These are phyloP conservation scores for Brettanomyces nanus DNA, from an alignment of 805 yeast genomes.

Conservation along the genomic window DNA sequence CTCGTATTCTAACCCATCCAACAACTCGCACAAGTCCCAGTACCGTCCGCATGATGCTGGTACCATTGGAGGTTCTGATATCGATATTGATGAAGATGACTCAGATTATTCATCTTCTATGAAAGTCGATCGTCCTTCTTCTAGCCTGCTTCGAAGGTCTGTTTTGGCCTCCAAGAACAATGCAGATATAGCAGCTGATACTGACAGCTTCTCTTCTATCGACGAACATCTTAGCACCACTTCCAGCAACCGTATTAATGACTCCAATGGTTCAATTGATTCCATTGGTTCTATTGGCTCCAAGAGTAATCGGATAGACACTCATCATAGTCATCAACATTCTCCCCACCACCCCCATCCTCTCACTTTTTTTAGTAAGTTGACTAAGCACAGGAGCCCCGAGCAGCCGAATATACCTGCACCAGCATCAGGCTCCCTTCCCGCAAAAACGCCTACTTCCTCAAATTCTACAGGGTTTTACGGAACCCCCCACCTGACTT, in stretches of 20 bases:
- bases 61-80: slow-evolving; percentile 1
- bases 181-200: background rate
- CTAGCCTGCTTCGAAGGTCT: background rate
- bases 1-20: too few relatives aligned
- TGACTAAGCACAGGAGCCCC: background rate
- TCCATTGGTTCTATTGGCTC: too few relatives aligned
- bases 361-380: background rate
- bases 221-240: background rate
- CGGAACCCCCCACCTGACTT: too few relatives aligned
- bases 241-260: too few relatives aligned
- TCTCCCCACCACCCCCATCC: background rate
- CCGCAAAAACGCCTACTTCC: too few relatives aligned
- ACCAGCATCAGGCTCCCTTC: too few relatives aligned
- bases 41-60: too few relatives aligned
- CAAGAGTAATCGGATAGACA: background rate
- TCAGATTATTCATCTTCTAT: background rate
- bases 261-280: too few relatives aligned
- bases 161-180: background rate
- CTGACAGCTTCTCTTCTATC: background rate
- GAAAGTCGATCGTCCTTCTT: background rate
- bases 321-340: background rate
- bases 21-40: too few relatives aligned
- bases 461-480: too few relatives aligned
- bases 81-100: background rate
- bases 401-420: background rate